Base-by-base conservation (phyloP, 106 monocot genomes). In the Dendrobium catenatum region DNA sequence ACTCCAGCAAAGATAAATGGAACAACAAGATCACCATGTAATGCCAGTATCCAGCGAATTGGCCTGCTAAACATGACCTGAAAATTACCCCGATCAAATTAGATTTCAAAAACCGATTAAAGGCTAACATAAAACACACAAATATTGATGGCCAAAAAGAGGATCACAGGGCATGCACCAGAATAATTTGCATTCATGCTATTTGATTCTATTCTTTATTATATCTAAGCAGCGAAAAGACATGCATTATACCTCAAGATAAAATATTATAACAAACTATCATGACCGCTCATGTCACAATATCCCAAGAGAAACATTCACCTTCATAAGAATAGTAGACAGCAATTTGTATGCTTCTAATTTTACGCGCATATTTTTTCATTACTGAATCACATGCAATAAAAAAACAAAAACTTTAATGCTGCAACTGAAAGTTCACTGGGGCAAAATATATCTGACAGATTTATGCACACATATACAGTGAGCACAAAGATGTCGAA, bases 1-100 rank as follows among this genome's bases (percentile, higher is more conserved):
- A 98, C 85, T 43, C 91, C 97, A 42, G 97, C 89, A 89, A 94
- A 92, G 0, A n/a, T 37, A 83, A 98, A 94, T 72, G 97, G 97
- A 26, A 94, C 85, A 78, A 91, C 77, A 33, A 59, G 19, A 75
- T 91, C 81, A 55, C 97, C 97, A 91, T 98, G 91, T 22, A 98
- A 80, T 7, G 92, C 92, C 78, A 98, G 86, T 75, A 98, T 91
- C 97, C 97, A 98, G 58, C 97, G 97, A 59, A 98, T 84, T 29
- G 97, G 97, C 51, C 97, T 81, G 75, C 94, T 98, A 84, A 98
- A 98, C 85, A 91, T 78, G 46, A 89, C 81, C 95, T 95, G 55
- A 68, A 87, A 83, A 20, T 78, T 26, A 42, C 68, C 80, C 10
- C 68, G 9, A 58, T 42, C 13, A 40, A 76, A 2, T 74, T 33